Percentiles rank a stretch among this genome's conserved stretches.
Conservation (phyloP, 345 rosid genomes). For the Eucalyptus rudis region DNA sequence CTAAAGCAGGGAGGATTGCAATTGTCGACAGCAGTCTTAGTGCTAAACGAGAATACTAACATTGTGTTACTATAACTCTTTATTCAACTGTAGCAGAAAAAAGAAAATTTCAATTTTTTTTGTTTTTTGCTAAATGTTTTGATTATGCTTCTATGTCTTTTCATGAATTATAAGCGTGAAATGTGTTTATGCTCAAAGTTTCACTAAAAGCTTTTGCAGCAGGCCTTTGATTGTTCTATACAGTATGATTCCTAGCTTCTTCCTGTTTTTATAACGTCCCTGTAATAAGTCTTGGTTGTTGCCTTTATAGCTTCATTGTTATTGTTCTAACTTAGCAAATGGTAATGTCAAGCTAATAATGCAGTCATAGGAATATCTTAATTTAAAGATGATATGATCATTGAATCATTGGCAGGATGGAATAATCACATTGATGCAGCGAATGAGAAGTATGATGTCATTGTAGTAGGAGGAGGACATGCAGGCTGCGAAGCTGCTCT, state of each 20-base stretch:
- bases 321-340: background rate
- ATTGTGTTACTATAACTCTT: background rate
- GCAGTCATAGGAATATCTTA: background rate
- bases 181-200: background rate
- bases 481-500: slow-evolving; percentile 94
- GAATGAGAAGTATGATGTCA: slow-evolving; percentile 70
- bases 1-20: background rate
- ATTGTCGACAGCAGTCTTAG: background rate
- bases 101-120: background rate
- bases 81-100: background rate
- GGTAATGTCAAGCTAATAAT: background rate
- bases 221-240: background rate
- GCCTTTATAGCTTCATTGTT: background rate
- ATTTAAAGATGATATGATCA: background rate
- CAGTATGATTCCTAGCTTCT: background rate
- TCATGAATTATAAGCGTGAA: background rate
- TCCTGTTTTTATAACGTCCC: background rate
- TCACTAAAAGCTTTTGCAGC: background rate
- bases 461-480: slow-evolving; percentile 94
- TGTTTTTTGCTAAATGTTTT: background rate
- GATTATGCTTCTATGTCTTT: background rate
- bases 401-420: slow-evolving; percentile 16
- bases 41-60: background rate
- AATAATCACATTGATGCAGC: slow-evolving; percentile 1
- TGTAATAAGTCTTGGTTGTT: background rate